Percentiles rank a stretch among this genome's conserved stretches.
Evolutionary conservation across 148 eudicot species (phyloP).

Genomic region (Talinum fruticosum): DNA sequence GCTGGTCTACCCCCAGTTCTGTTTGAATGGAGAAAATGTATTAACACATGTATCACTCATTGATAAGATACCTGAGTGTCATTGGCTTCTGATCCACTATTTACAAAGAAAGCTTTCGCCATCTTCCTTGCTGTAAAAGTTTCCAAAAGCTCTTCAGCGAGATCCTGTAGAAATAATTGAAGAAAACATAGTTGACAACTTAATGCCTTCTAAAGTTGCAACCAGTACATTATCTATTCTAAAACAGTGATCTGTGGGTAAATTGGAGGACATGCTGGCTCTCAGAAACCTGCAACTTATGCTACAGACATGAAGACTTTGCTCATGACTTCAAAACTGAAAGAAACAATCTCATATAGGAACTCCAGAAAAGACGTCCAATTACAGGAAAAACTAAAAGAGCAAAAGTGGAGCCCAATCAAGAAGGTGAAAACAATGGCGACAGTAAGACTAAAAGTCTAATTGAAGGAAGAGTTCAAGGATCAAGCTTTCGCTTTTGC

Average conservation of each 20-base stretch:
- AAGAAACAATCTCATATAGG: not conserved
- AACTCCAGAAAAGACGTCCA: not conserved
- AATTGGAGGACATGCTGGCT: not conserved
- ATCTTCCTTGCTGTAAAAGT: slow-evolving; percentile 74
- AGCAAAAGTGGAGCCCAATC: not conserved
- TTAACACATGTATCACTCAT: not conserved
- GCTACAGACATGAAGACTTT: too few species aligned
- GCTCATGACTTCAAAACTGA: not conserved
- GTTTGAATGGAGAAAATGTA: not conserved
- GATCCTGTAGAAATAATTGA: slow-evolving; percentile 54
- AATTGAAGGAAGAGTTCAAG: not conserved
- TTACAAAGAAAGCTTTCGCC: slow-evolving; percentile 87
- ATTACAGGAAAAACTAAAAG: not conserved
- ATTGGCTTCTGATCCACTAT: slow-evolving; percentile 97
- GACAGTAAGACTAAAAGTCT: not conserved
- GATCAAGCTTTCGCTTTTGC: not conserved
- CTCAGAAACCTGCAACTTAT: not conserved
- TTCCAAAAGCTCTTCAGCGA: slow-evolving; percentile 76
- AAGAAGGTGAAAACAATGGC: not conserved
- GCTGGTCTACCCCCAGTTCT: not conserved
- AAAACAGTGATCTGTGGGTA: not conserved
- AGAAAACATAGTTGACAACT: slow-evolving; percentile 4
- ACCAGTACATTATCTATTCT: not conserved
- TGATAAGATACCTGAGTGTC: slow-evolving; percentile 71
- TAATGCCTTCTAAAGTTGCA: not conserved